Base-by-base conservation (phyloP, 768 basidiomycete genomes). In the Kwoniella dejecticola region DNA sequence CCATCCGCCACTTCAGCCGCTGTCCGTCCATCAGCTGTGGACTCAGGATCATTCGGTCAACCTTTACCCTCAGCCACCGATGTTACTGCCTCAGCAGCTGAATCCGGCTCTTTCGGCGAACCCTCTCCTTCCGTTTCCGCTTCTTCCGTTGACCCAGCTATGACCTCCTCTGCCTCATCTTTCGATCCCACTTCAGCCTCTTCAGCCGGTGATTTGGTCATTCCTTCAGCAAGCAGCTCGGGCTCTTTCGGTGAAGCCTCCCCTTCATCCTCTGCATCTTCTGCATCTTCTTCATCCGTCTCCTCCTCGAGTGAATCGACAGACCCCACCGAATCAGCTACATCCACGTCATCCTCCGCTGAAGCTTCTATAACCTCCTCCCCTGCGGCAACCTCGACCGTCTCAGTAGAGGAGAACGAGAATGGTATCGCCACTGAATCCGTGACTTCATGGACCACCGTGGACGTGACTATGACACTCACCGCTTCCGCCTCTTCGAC, bases 391-490 rank as follows among this genome's bases (percentile, higher is more conserved):
- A n/a, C 61, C 23, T 33, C 62, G 6, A 30, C 62, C 23, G 24
- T 19, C 6, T 52, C 63, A 7, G 62, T 66, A 12, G 42, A 41
- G 3, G 68, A 68, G 52, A 68, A 71, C 53, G 75, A 72, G 6
- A 52, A 67, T 42, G 75, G 73, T 12, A 65, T 77, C 13, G 63
- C 53, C 1, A 77, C 74, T 1, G 72, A 60, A 40, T 71, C 63
- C 29, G 15, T 69, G 13, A 77, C 76, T 7, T 47, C 52, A 33
- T 67, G 58, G 56, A 64, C 64, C 17, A 69, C 62, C 13, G 70
- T 71, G 31, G 67, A 75, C 29, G 68, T 75, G 17, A 77, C 76
- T 33, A 73, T 75, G 68, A 77, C 75, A 23, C 38, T 54, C 23
- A 58, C 62, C 33, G 33, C 48, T 17, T 54, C 61, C 17, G 41